A percentile compares a stretch with the other conserved stretches of the same genome.
Evolutionary conservation across 192 early-diverging fungal genomes (phyloP).

Genomic region (Coemansia sp.): DNA sequence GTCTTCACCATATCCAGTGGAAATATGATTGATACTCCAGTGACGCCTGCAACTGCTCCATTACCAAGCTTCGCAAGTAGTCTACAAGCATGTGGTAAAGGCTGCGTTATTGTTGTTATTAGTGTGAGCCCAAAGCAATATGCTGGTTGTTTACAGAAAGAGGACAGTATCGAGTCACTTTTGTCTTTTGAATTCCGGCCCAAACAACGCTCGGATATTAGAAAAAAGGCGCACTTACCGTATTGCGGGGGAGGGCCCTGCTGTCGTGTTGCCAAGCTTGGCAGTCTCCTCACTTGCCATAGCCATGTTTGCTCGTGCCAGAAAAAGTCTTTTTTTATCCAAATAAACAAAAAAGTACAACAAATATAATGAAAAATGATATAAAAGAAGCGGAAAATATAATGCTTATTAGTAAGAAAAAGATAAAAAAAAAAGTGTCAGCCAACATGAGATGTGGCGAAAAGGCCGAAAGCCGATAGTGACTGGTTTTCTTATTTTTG

Average conservation of each 20-base stretch:
- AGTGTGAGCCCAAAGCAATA: too few species aligned
- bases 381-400: neutral
- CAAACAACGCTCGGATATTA: too few species aligned
- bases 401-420: neutral
- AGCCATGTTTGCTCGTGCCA: conserved; percentile 1
- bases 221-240: conserved; percentile 9
- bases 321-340: too few species aligned
- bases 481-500: neutral
- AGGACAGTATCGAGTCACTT: too few species aligned
- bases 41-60: conserved; percentile 63
- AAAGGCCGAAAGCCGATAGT: neutral
- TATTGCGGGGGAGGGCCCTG: conserved; percentile 30
- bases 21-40: conserved; percentile 62
- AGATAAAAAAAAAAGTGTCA: too few species aligned
- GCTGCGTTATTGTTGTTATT: too few species aligned
- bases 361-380: neutral
- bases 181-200: neutral
- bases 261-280: neutral
- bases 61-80: conserved; percentile 56
- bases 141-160: neutral
- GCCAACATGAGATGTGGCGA: too few species aligned
- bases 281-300: conserved; percentile 8
- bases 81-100: too few species aligned
- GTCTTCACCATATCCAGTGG: conserved; percentile 76
- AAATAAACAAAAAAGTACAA: neutral